Conservation (phyloP, 345 rosid species). For the Camelina sativa region DNA sequence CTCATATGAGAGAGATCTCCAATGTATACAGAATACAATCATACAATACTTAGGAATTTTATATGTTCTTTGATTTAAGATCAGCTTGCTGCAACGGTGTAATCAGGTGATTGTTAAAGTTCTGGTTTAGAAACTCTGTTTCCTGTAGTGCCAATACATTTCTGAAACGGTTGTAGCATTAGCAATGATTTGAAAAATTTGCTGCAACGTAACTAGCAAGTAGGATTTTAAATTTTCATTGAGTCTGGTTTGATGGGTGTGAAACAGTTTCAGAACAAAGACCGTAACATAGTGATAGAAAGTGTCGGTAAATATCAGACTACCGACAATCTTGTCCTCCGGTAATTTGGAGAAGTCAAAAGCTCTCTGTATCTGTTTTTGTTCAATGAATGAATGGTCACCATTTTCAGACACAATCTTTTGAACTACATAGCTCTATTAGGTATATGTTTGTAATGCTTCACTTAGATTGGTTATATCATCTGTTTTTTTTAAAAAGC, state of each 20-base stretch:
- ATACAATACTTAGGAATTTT: constrained; percentile 8
- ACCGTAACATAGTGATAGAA: background rate
- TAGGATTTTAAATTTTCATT: too few relatives aligned
- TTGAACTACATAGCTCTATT: background rate
- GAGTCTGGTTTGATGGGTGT: too few relatives aligned
- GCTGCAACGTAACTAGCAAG: too few relatives aligned
- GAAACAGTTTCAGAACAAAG: too few relatives aligned
- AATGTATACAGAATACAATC: constrained; percentile 13
- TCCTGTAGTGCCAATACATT: background rate
- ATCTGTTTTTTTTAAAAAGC: constrained; percentile 5
- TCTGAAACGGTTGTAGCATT: too few relatives aligned
- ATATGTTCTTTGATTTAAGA: constrained; percentile 11
- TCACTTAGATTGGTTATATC: background rate
- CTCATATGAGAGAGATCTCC: constrained; percentile 1
- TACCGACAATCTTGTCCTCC: too few relatives aligned
- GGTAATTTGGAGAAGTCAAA: too few relatives aligned
- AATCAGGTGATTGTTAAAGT: background rate
- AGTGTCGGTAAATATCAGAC: too few relatives aligned
- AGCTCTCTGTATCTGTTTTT: too few relatives aligned
- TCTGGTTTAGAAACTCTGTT: background rate
- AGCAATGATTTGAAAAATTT: too few relatives aligned
- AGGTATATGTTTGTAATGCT: background rate
- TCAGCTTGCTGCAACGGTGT: background rate
- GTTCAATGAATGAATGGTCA: background rate
- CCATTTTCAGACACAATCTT: background rate